Percentiles rank a stretch among this genome's conserved stretches.
Conservation (phyloP, 2,329 filamentous ascomycete genomes). For the Aspergillus fumigatus region DNA sequence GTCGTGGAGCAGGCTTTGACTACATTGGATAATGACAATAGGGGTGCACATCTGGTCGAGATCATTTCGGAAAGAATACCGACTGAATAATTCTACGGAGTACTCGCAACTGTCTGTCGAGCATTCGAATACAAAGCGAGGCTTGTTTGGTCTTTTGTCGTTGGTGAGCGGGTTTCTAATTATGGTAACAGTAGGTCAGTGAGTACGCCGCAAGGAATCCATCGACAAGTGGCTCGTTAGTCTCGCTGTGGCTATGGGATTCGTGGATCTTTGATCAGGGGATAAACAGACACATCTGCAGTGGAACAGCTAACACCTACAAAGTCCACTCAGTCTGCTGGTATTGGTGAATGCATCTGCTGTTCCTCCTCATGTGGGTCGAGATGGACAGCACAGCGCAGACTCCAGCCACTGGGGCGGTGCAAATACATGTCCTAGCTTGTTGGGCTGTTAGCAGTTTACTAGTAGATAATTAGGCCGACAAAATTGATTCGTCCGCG, state of each 20-base stretch:
- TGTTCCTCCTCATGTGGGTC: background rate
- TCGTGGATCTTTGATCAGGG: background rate
- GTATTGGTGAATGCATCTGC: background rate
- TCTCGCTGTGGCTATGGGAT: background rate
- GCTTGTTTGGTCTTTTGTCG: background rate
- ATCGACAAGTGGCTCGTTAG: background rate
- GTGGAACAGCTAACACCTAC: background rate
- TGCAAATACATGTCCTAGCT: background rate
- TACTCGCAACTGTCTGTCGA: background rate
- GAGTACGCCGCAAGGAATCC: background rate
- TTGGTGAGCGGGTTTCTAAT: background rate
- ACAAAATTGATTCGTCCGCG: background rate
- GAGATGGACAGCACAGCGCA: background rate
- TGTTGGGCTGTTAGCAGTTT: background rate
- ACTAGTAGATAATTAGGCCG: background rate
- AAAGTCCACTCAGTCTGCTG: background rate
- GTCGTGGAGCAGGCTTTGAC: constrained; percentile 39
- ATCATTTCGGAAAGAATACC: background rate
- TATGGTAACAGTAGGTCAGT: background rate
- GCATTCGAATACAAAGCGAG: constrained; percentile 10
- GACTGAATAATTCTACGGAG: background rate
- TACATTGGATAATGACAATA: constrained; percentile 28
- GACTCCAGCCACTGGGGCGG: background rate
- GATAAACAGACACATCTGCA: background rate
- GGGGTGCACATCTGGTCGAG: background rate